These are phyloP conservation scores for Paracoccidioides lutzii DNA, from an alignment of 2,329 filamentous ascomycete species.

Conservation along the genomic window DNA sequence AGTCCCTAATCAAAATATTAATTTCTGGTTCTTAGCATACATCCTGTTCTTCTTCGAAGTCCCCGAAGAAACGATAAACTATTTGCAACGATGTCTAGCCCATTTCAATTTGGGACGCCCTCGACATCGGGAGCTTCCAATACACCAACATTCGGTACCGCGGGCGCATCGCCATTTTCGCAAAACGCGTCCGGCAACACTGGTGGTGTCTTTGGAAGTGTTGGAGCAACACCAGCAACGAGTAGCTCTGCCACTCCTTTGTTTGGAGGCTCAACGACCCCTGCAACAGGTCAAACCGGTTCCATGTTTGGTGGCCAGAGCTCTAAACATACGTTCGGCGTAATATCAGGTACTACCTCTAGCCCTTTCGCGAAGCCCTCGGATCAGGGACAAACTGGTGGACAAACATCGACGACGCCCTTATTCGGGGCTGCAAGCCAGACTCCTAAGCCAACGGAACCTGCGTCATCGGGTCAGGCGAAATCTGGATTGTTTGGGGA, in stretches of 20 bases:
- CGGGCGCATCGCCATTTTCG: conserved; percentile 5
- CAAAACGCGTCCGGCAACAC: conserved; percentile 4
- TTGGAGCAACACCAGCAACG: conserved; percentile 6
- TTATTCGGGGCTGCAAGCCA: conserved; percentile 20
- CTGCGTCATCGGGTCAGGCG: conserved; percentile 20
- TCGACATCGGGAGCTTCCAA: conserved; percentile 23
- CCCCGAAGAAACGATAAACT: not conserved
- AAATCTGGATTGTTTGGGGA: conserved; percentile 24
- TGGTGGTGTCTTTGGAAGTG: conserved; percentile 11
- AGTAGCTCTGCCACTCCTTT: conserved; percentile 2
- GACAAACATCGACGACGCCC: conserved; percentile 15
- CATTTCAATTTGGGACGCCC: conserved; percentile 28
- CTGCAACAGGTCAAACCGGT: not conserved
- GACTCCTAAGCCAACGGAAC: conserved; percentile 27
- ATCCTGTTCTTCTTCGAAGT: no score
- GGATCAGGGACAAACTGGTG: conserved; percentile 15
- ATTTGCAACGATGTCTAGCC: conserved; percentile 18
- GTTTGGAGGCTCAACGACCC: conserved; percentile 3
- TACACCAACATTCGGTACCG: conserved; percentile 3
- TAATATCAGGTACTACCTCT: conserved; percentile 10
- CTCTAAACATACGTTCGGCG: conserved; percentile 5
- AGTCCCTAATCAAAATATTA: no score
- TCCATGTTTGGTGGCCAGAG: conserved; percentile 7
- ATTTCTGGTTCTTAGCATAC: no score
- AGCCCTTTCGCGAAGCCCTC: conserved; percentile 23